Base-by-base conservation (phyloP, 116 monocot genomes). In the Zostera marina region DNA sequence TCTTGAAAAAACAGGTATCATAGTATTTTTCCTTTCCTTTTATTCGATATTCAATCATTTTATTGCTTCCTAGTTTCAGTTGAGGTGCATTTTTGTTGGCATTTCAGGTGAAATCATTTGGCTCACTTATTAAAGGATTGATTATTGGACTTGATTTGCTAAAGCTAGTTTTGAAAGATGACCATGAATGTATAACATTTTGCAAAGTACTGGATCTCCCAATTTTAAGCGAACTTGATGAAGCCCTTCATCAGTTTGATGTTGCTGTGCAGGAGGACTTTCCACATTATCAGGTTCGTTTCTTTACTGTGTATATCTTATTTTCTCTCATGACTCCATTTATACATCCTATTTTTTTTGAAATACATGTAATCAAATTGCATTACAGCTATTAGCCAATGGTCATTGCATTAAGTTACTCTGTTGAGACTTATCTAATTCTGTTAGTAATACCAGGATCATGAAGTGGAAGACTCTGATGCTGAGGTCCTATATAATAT, bases 41-140 rank as follows among this genome's bases (percentile, higher is more conserved):
- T 32, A 32, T 32, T 32, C 5, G 32, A 32, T 32, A 32, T 32
- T 5, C 5, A 32, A 32, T 32, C 32, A 32, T 32, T 32, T 32
- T n/a, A n/a, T n/a, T n/a, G n/a, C n/a, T n/a, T n/a, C n/a, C n/a
- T n/a, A 25, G 13, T 22, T 54, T 20, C 14, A 0, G 7, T 21
- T 24, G 23, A 24, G 32, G 14, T 54, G 25, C 54, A 5, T 12
- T 42, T 38, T 14, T 44, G 52, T 38, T 62, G 43, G 53, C 11
- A 42, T 58, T 65, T 4, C 65, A 94, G 93, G 71, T 88, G 51
- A 88, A 79, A 75, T 53, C 88, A 68, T 84, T 94, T 68, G 79
- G 85, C 14, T 71, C 69, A 32, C 83, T 94, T 68, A 44, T 88
- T 38, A 84, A 82, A 68, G 94, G 94, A 10, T 73, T 94, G 41